These are phyloP conservation scores for Phytopythium ostracodes DNA, from an alignment of 352 stramenopile species.

Conservation along the genomic window DNA sequence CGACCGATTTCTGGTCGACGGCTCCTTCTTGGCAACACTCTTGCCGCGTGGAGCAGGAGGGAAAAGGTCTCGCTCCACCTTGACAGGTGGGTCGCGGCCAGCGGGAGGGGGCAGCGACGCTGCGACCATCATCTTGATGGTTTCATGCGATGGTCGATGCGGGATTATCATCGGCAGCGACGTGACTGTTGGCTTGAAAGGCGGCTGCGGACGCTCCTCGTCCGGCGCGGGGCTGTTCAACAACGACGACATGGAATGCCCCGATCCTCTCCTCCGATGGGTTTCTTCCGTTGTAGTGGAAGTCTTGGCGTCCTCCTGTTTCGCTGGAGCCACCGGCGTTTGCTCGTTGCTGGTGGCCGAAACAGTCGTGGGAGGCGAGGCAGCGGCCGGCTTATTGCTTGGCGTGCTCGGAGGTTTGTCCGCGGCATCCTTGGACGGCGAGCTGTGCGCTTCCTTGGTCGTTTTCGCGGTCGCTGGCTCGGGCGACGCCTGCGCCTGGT, in stretches of 20 bases:
- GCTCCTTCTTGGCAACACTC: slow-evolving; percentile 15
- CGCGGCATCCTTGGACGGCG: slow-evolving; percentile 23
- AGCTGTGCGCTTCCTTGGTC: slow-evolving; percentile 24
- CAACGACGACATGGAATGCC: slow-evolving; percentile 68
- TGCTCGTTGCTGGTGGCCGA: slow-evolving; percentile 1
- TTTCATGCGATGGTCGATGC: slow-evolving; percentile 11
- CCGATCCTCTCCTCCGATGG: slow-evolving; percentile 33
- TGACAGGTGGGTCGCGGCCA: slow-evolving; percentile 4
- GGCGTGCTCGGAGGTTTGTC: slow-evolving; percentile 1
- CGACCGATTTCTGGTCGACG: slow-evolving; percentile 13
- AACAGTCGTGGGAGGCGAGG: slow-evolving; percentile 4
- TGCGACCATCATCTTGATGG: slow-evolving; percentile 14
- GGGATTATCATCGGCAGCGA: slow-evolving; percentile 39
- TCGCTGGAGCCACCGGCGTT: not conserved
- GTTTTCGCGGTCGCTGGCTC: slow-evolving; percentile 24
- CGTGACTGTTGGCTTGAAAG: slow-evolving; percentile 22
- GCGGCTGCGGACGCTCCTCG: slow-evolving; percentile 19
- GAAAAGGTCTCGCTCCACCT: slow-evolving; percentile 12
- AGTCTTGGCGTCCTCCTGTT: not conserved
- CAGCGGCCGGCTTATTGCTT: slow-evolving; percentile 15
- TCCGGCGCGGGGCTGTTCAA: slow-evolving; percentile 65
- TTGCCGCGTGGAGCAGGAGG: not conserved
- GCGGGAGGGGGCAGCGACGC: slow-evolving; percentile 13
- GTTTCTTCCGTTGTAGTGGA: not conserved
- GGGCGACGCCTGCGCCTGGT: slow-evolving; percentile 23